phyloP scores from a whole-genome alignment of 1,284 basidiomycete species.

The Sporisorium iseilematis-ciliati region DNA sequence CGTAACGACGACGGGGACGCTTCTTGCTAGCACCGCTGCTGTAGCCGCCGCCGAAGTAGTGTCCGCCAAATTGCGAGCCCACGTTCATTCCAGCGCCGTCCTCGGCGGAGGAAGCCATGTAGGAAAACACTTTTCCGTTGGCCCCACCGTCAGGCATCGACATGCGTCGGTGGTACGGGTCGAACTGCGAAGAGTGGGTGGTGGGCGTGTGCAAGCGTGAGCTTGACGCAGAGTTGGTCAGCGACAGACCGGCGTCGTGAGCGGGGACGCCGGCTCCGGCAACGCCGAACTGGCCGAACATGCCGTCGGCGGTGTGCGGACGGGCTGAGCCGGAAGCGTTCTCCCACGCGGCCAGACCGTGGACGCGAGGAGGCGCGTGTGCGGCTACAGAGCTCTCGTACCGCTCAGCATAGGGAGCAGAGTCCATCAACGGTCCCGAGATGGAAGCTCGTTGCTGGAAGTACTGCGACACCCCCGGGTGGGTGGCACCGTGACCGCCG shows the following conservation, averaged over 20 bases:
- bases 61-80: conserved; percentile 29
- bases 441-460: conserved; percentile 57
- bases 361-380: conserved; percentile 51
- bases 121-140: conserved; percentile 53
- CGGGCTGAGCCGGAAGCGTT: conserved; percentile 55
- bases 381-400: conserved; percentile 21
- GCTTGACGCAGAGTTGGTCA: conserved; percentile 12
- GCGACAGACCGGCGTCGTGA: conserved; percentile 22
- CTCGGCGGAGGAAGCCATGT: conserved; percentile 44
- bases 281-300: conserved; percentile 57
- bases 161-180: conserved; percentile 44
- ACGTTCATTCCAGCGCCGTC: conserved; percentile 24
- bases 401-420: conserved; percentile 24
- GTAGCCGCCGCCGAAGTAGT: conserved; percentile 44
- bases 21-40: conserved; percentile 48
- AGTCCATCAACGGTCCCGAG: conserved; percentile 54
- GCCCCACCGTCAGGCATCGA: conserved; percentile 39
- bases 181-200: conserved; percentile 15
- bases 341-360: conserved; percentile 57
- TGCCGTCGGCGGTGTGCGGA: conserved; percentile 64
- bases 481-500: conserved; percentile 7
- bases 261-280: conserved; percentile 11
- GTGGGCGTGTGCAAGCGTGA: conserved; percentile 40
- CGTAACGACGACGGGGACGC: conserved; percentile 59
- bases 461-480: conserved; percentile 30